Base-by-base conservation (phyloP, 169 alveolate species). In the Cryptosporidium sp. region DNA sequence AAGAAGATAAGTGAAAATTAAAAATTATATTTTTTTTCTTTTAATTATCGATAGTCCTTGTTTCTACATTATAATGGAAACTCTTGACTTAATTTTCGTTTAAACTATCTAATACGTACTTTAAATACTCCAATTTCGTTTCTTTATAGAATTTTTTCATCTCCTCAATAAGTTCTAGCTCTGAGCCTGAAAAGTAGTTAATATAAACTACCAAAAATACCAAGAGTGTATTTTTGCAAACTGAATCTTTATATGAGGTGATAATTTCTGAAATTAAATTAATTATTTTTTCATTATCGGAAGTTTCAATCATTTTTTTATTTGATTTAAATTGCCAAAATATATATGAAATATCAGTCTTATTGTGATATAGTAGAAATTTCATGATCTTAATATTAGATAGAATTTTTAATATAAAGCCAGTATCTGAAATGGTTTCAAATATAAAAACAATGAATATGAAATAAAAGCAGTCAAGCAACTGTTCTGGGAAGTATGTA, bases 381-480 rank as follows among this genome's bases (percentile, higher is more conserved):
- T 73, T 73, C 61, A 73, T 23, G n/a, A 73, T 60, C 45, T 37
- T 73, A 31, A 37, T 37, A 39, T 73, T 56, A 8, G 86, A 73
- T 31, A 73, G 18, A 12, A 73, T 26, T 35, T 60, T 73, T 9
- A 51, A 21, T 56, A 52, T 39, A 31, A 33, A 18, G 0, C 16
- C 52, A 3, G 60, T 10, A 29, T 73, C 70, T 29, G 48, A 35
- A 35, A 33, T 37, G 23, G 23, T 21, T 29, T 53, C 52, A 39
- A 33, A 21, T 6, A 73, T 23, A 0, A 56, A 9, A 42, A 53
- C 35, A 10, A 51, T 16, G 31, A 73, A 73, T 39, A 52, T 3
- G 26, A 73, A 73, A 23, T 73, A 73, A 37, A 53, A 73, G 42
- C 86, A 73, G 56, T 73, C 71, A 12, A 73, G 56, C 2, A 73